These are phyloP conservation scores for Babjeviella inositovora DNA, from an alignment of 805 yeast genomes.

Conservation along the genomic window DNA sequence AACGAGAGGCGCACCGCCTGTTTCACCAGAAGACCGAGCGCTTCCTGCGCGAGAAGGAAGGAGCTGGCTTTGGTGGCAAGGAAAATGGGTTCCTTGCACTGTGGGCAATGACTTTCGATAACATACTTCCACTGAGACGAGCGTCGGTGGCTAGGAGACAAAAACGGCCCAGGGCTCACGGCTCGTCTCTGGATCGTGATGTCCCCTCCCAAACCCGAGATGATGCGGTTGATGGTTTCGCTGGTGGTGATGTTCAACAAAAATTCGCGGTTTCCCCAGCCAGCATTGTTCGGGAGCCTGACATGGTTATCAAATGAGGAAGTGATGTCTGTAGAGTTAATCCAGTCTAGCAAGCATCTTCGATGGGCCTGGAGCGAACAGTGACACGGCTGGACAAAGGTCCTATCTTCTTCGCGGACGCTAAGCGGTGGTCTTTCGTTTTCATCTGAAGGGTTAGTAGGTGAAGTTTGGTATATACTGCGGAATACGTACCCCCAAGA, in stretches of 20 bases:
- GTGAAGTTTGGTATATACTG: no score
- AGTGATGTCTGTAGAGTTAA: constrained; percentile 2
- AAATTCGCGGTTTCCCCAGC: constrained; percentile 2
- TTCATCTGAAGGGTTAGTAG: no score
- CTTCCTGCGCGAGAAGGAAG: constrained; percentile 5
- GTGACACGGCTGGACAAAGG: constrained; percentile 17
- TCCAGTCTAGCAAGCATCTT: constrained; percentile 24
- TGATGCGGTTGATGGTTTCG: background rate
- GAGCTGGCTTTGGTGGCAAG: constrained; percentile 7
- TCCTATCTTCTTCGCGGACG: background rate
- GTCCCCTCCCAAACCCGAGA: background rate
- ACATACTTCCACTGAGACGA: constrained; percentile 3
- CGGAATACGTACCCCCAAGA: no score
- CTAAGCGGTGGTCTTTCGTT: constrained; percentile 1
- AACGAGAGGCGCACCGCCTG: constrained; percentile 1
- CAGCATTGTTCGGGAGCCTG: constrained; percentile 1
- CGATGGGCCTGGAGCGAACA: constrained; percentile 29
- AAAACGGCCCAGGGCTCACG: constrained; percentile 1
- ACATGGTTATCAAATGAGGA: background rate
- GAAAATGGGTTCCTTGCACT: constrained; percentile 14
- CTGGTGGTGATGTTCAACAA: constrained; percentile 1
- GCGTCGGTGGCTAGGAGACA: constrained; percentile 1
- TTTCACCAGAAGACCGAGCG: constrained; percentile 4
- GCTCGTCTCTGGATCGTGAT: constrained; percentile 1
- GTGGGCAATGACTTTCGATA: constrained; percentile 12